These are phyloP conservation scores for Phyllachora maydis DNA, from an alignment of 2,329 filamentous ascomycete genomes.

Conservation along the genomic window DNA sequence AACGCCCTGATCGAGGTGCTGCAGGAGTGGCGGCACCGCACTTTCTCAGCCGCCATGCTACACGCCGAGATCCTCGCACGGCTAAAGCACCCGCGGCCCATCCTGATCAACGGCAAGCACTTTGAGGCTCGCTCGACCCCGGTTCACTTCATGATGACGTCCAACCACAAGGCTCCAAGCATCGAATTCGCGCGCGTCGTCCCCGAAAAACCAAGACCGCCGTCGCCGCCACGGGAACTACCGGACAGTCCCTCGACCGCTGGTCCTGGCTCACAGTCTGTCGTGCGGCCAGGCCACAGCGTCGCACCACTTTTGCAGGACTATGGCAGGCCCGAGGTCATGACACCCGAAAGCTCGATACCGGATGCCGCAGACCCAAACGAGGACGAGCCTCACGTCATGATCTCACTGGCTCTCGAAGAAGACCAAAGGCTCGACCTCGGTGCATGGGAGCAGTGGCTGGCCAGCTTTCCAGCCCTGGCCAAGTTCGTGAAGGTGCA, in stretches of 20 bases:
- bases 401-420: slow-evolving; percentile 38
- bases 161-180: slow-evolving; percentile 34
- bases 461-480: slow-evolving; percentile 30
- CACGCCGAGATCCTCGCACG: slow-evolving; percentile 39
- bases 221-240: slow-evolving; percentile 12
- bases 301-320: slow-evolving; percentile 1
- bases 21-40: slow-evolving; percentile 30
- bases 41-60: slow-evolving; percentile 38
- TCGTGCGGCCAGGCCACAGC: too few relatives aligned
- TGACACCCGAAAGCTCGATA: too few relatives aligned
- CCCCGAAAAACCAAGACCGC: slow-evolving; percentile 12
- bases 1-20: slow-evolving; percentile 37
- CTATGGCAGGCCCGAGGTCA: slow-evolving; percentile 1
- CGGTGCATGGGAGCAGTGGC: slow-evolving; percentile 37
- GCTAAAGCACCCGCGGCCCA: slow-evolving; percentile 35
- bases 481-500: slow-evolving; percentile 40
- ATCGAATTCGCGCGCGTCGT: slow-evolving; percentile 28
- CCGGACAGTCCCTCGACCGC: too few relatives aligned
- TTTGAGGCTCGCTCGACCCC: slow-evolving; percentile 37
- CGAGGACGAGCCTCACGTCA: slow-evolving; percentile 35
- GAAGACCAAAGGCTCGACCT: slow-evolving; percentile 34
- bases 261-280: too few relatives aligned
- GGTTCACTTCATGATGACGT: slow-evolving; percentile 42
- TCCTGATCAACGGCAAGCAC: slow-evolving; percentile 33
- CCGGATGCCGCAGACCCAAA: slow-evolving; percentile 19